Evolutionary conservation across 306 rosid genomes (phyloP), one percentile per base, ranked within the genome.

Genomic region (cucumber (Cucumis sativus)): DNA sequence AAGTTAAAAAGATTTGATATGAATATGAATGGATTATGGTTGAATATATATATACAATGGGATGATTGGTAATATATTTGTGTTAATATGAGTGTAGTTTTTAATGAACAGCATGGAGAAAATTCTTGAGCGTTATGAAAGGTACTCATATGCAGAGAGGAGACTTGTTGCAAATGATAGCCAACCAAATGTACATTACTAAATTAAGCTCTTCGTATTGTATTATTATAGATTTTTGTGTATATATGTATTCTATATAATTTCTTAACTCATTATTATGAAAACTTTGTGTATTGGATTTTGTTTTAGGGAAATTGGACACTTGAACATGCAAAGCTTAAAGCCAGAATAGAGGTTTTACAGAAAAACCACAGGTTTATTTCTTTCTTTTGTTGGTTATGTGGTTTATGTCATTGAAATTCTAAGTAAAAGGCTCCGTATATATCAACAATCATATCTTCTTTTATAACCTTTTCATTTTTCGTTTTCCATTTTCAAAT

Each of bases 51-150:
- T 33, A 33, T 47, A 47, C 33, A 3, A 37, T 66, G 10, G 33
- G 35, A 18, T 67, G 7, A 35, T 66, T 41, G 54, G 51, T 16
- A 20, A 39, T 39, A 18, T 59, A 28, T 20, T 35, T 35, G 40
- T 37, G 58, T 37, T 17, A 72, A 59, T 33, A 33, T 17, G 77
- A 51, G 41, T 73, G 39, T 17, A 15, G 13, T 23, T 8, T 80
- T 62, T 0, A 52, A 52, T 80, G 75, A 54, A 79, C 90, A 93
- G 98, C 84, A 85, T 88, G 97, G 96, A 90, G 79, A 87, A 79
- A 69, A 91, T 91, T 81, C 89, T 93, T 16, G 97, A 93, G 84
- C 91, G 97, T 62, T 93, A 93, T 55, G 98, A 93, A 60, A 88
- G 98, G 84, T 83, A 84, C 68, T 88, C 97, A 3, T 88, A 86